Base-by-base conservation (phyloP, 1,139 yeast genomes). In the Kluyveromyces sp. region DNA sequence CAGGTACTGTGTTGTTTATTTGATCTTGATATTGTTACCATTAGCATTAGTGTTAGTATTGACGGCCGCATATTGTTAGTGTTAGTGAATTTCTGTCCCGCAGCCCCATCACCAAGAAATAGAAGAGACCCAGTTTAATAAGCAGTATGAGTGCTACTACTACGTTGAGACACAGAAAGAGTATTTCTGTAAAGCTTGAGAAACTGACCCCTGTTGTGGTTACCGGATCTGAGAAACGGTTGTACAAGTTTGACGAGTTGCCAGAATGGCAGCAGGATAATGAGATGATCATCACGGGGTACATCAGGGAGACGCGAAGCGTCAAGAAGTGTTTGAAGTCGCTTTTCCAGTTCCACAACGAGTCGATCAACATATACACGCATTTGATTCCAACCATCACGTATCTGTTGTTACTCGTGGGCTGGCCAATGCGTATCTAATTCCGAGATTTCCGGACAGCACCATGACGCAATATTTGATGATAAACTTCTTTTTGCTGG, bases 191-290 rank as follows among this genome's bases (percentile, higher is more conserved):
- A 7, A 50, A 43, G 10, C 45, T 48, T n/a, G 38, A 8, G 45
- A 28, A 35, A 25, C 7, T 21, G 37, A 25, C 43, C 4, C 27
- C 32, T 7, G 34, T 34, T 2, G 34, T 3, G 7, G 21, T 34
- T 8, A 25, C 25, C 25, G 37, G 41, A 30, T 42, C 37, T 30
- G 30, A n/a, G 5, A 48, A 45, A 39, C 45, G 45, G 43, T 51
- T 63, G 8, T 55, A 51, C 50, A 35, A 49, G 25, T 76, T 69
- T 66, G 66, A 75, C 47, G 78, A 78, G 45, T 61, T 89, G 15
- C 90, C 87, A 8, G 77, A 71, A 10, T 89, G 97, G 97, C 96
- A 86, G 60, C 73, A 77, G 57, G 97, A 89, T 60, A 89, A 89
- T 59, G 88, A 83, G 54, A 85, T 65, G 61, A 88, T 89, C 41